Evolutionary conservation across 2,329 filamentous ascomycete genomes (phyloP).

Genomic region (Colletotrichum noveboracense): DNA sequence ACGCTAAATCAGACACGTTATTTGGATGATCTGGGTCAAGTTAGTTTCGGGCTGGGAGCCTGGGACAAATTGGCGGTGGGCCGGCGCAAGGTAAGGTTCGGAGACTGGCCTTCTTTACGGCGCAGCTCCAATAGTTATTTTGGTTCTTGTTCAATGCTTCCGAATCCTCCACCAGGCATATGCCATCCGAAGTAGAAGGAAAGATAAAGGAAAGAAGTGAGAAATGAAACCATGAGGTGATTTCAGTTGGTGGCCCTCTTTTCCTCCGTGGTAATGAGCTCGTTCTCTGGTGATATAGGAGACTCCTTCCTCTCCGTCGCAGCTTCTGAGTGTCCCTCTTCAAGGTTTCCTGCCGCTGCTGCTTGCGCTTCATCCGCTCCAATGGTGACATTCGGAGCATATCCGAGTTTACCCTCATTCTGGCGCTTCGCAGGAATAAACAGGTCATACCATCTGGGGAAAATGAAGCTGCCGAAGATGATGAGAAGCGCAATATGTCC

Average conservation of each 20-base stretch:
- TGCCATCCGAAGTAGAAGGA: background rate
- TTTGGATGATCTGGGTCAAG: background rate
- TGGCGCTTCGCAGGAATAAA: conserved; percentile 53
- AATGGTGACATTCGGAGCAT: conserved; percentile 20
- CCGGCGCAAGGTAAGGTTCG: background rate
- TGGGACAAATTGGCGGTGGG: background rate
- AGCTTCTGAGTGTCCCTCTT: background rate
- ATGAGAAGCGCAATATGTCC: conserved; percentile 51
- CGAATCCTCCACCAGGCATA: background rate
- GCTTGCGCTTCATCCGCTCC: conserved; percentile 20
- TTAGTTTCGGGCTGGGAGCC: background rate
- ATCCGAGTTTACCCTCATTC: conserved; percentile 45
- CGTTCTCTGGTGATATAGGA: background rate
- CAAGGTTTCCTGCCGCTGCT: background rate
- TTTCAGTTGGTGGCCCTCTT: background rate
- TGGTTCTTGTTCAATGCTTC: background rate
- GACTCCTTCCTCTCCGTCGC: background rate
- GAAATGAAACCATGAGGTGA: background rate
- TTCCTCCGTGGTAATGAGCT: background rate
- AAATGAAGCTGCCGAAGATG: conserved; percentile 51
- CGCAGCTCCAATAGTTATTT: background rate
- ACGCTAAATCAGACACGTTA: background rate
- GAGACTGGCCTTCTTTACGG: background rate
- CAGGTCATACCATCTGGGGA: conserved; percentile 59
- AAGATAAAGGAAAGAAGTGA: background rate